These are phyloP conservation scores for Nidularia sp. DNA, from an alignment of 768 basidiomycete genomes.

Conservation along the genomic window DNA sequence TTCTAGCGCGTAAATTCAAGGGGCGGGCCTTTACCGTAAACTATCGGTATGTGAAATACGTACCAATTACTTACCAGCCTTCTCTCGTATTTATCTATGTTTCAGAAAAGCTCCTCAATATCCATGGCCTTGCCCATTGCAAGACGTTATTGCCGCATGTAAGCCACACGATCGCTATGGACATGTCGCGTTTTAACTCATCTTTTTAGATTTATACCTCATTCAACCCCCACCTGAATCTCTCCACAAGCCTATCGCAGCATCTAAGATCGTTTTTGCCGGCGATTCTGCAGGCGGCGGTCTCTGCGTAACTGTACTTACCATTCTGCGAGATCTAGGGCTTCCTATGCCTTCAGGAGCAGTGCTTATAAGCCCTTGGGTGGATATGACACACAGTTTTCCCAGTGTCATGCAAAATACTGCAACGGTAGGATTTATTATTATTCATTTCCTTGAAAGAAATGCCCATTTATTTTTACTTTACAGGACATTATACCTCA, in stretches of 20 bases:
- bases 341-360: constrained; percentile 72
- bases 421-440: constrained; percentile 35
- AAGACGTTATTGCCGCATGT: constrained; percentile 78
- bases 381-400: constrained; percentile 84
- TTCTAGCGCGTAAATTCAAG: constrained; percentile 60
- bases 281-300: constrained; percentile 81
- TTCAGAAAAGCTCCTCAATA: constrained; percentile 78
- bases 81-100: no score
- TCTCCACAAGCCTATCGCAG: constrained; percentile 57
- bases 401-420: constrained; percentile 70
- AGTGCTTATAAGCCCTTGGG: constrained; percentile 78
- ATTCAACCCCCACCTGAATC: constrained; percentile 63
- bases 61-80: not conserved
- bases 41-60: constrained; percentile 27
- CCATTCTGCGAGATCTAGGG: constrained; percentile 65
- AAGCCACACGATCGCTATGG: constrained; percentile 8
- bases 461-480: not conserved
- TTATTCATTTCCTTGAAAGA: not conserved
- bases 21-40: constrained; percentile 66
- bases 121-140: constrained; percentile 75
- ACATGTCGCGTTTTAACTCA: not conserved
- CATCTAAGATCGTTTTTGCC: constrained; percentile 69
- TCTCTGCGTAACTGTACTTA: constrained; percentile 54
- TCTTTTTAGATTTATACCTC: constrained; percentile 60
- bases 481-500: constrained; percentile 63